Evolutionary conservation across 768 basidiomycete genomes (phyloP), one percentile per base, ranked within the genome.

Genomic region (Cystoderma amianthinum): DNA sequence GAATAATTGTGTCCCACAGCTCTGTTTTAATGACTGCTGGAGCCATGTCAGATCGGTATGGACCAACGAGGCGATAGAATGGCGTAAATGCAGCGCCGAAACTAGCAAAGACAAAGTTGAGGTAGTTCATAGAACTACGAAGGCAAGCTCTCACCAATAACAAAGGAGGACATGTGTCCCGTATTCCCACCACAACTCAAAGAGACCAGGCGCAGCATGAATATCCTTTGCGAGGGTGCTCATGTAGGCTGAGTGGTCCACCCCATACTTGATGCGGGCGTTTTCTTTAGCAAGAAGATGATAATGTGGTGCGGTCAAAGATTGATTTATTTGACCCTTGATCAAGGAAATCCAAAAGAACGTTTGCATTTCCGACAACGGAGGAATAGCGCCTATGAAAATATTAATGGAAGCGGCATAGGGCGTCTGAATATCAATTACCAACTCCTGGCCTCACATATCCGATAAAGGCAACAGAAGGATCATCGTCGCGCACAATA

Each of bases 391-490:
- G 49, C 75, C 75, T 61, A 47, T 46, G 30, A 53, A 45, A 19
- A 49, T 46, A 2, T 52, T 46, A 17, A 53, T 47, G 35, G 25
- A n/a, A 7, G n/a, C 25, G 25, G 25, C 7, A 28, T 28, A n/a
- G 25, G 7, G 25, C 25, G n/a, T 28, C n/a, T 7, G 25, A 28
- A n/a, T 7, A 11, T 28, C 21, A 16, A 48, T 50, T 45, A 74
- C 76, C 76, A 21, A 79, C 76, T 23, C 76, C 76, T 16, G 76
- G 76, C 35, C 76, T 53, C 1, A 79, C 67, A 46, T 77, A 78
- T 1, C 76, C 76, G 39, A 79, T 73, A 51, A 76, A 79, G 2
- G 60, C 74, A 16, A 79, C 58, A 32, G 49, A 62, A 45, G 71
- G 63, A 45, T 76, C 74, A 5, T 69, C 70, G 4, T 46, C 45